Base-by-base conservation (phyloP, 805 yeast species). In the Cyberlindnera xishuangbannaensis region DNA sequence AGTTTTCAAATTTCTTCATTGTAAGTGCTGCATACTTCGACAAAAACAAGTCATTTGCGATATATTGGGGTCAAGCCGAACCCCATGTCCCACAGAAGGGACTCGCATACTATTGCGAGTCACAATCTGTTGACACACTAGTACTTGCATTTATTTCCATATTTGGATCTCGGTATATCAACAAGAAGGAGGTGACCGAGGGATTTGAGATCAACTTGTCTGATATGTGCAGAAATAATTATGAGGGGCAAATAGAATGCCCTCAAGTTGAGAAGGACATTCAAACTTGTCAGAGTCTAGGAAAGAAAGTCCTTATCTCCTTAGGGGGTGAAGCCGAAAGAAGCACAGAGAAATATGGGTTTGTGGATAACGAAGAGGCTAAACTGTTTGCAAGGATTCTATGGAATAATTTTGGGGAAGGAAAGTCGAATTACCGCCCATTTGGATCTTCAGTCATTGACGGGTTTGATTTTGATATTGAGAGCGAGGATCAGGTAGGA, bases 381-480 rank as follows among this genome's bases (percentile, higher is more conserved):
- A 68, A 65, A 44, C 52, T 53, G 3, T 77, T 75, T 51, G 88
- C 80, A 10, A 62, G 59, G 18, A 60, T 71, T 21, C 54, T 79
- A 25, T 81, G 83, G 73, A 61, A 74, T 37, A 71, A 71, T 31
- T 74, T 83, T 51, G 81, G 78, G 33, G 73, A 65, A 32, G 85
- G 83, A 18, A 12, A 15, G 1, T 26, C 35, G 3, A 40, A 58
- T 15, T 62, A 79, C 45, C 73, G 73, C 48, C 71, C 81, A 38
- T 85, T 86, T 55, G 94, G 83, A 29, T 72, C 67, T 47, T 67
- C 95, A 2, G 58, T 79, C 16, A 67, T 90, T 28, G 97, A 90
- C 59, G 97, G 97, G 13, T 88, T 87, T 55, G 97, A 90, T 58
- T 78, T 88, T 43, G 97, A 90, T 58, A 76, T 84, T 48, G 97